Evolutionary conservation across 176 grass and related monocot species (phyloP).

Genomic region (Musa itinerans): DNA sequence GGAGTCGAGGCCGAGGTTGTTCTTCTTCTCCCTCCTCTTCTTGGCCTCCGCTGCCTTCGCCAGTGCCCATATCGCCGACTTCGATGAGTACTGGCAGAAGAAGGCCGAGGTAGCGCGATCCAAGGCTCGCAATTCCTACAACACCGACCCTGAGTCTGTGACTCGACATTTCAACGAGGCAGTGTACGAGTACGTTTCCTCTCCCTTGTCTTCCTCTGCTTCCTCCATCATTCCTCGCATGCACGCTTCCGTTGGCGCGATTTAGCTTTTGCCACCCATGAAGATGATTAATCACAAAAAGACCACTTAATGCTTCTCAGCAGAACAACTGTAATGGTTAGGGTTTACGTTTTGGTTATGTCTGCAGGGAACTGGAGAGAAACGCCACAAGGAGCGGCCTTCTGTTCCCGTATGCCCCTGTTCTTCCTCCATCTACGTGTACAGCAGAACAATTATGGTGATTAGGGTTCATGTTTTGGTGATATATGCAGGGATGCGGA

Average conservation of each 20-base stretch:
- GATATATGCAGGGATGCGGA: no score
- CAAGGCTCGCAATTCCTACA: constrained; percentile 30
- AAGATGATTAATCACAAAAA: neutral
- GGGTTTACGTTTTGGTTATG: no score
- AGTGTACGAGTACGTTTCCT: constrained; percentile 36
- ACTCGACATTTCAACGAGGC: constrained; percentile 32
- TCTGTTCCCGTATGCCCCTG: no score
- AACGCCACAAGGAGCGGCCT: no score
- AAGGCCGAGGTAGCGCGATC: constrained; percentile 24
- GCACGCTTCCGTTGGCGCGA: neutral
- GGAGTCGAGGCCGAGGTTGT: neutral
- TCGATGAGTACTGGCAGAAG: constrained; percentile 47
- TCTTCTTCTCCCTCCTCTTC: constrained; percentile 29
- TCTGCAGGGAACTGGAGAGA: no score
- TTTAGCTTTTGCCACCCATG: neutral
- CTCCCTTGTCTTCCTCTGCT: neutral
- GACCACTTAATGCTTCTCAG: neutral
- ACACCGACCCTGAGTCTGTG: constrained; percentile 32
- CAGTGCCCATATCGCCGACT: constrained; percentile 24
- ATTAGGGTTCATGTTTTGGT: no score
- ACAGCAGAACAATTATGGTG: no score
- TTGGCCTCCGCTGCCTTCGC: constrained; percentile 32
- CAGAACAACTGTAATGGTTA: no score
- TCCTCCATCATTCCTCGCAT: neutral
- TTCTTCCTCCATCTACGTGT: no score